Percentiles rank a stretch among this genome's conserved stretches.
Conservation (phyloP, 257 asterid genomes). For the Solanum verrucosum region DNA sequence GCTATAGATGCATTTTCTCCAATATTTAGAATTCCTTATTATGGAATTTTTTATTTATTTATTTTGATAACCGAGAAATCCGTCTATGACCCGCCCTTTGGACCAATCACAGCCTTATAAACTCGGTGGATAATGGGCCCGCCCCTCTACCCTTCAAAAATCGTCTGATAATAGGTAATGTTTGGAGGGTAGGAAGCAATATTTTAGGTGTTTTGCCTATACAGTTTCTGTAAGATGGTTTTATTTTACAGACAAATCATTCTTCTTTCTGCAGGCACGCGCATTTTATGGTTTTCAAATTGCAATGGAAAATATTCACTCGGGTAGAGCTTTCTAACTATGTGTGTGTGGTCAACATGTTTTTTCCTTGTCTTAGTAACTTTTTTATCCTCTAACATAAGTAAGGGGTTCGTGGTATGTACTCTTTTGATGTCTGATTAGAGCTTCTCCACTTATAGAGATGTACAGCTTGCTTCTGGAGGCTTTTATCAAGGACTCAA, state of each 20-base stretch:
- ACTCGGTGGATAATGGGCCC: too few relatives aligned
- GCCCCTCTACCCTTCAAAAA: background rate
- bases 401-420: background rate
- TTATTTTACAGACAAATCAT: slow-evolving; percentile 4
- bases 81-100: too few relatives aligned
- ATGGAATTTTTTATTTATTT: background rate
- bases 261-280: slow-evolving; percentile 45
- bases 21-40: background rate
- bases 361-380: background rate
- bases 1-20: background rate
- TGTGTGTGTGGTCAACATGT: background rate
- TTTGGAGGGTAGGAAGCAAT: background rate
- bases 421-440: slow-evolving; percentile 7
- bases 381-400: background rate
- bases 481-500: slow-evolving; percentile 66
- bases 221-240: background rate
- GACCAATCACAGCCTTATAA: too few relatives aligned
- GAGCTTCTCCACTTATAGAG: slow-evolving; percentile 33
- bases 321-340: slow-evolving; percentile 38
- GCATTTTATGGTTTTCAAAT: slow-evolving; percentile 83
- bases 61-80: too few relatives aligned
- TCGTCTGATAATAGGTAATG: background rate
- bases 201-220: background rate
- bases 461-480: slow-evolving; percentile 89
- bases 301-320: slow-evolving; percentile 79